Conservation (phyloP, 2,329 filamentous ascomycete species). For the Cordyceps farinosa region DNA sequence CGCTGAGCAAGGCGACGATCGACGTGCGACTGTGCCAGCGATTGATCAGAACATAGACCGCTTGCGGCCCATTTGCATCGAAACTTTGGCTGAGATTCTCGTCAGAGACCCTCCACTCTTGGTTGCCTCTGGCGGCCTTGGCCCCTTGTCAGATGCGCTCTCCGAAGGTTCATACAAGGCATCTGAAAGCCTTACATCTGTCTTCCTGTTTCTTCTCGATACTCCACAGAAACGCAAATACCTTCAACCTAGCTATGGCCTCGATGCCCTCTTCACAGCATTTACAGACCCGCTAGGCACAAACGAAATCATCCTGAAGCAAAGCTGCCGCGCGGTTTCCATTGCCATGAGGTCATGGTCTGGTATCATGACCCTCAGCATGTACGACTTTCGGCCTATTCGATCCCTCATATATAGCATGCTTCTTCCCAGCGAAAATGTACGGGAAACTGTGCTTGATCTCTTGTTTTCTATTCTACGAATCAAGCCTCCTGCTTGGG, state of each 20-base stretch:
- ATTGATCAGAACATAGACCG: conserved; percentile 76
- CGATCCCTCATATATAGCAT: conserved; percentile 70
- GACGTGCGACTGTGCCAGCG: conserved; percentile 68
- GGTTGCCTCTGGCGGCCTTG: conserved; percentile 78
- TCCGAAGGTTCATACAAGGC: conserved; percentile 89
- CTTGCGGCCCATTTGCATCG: conserved; percentile 82
- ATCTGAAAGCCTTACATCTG: conserved; percentile 80
- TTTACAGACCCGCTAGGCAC: conserved; percentile 78
- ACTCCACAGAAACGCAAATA: conserved; percentile 75
- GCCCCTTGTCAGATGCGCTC: conserved; percentile 84
- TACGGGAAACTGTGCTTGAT: conserved; percentile 79
- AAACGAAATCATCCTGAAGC: conserved; percentile 65
- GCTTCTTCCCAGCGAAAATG: conserved; percentile 51
- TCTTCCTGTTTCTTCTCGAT: conserved; percentile 88
- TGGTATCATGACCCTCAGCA: conserved; percentile 80
- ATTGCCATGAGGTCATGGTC: conserved; percentile 90
- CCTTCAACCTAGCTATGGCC: conserved; percentile 81
- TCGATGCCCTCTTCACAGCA: conserved; percentile 84
- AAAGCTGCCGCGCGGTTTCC: conserved; percentile 90
- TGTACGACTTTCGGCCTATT: conserved; percentile 83
- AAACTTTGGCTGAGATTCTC: conserved; percentile 89
- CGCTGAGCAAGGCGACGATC: conserved; percentile 82
- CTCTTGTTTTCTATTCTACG: conserved; percentile 75
- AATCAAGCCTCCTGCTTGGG: conserved; percentile 91
- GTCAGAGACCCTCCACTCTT: conserved; percentile 79